These are phyloP conservation scores for Blumeria hordei DNA, from an alignment of 2,329 filamentous ascomycete species.

Conservation along the genomic window DNA sequence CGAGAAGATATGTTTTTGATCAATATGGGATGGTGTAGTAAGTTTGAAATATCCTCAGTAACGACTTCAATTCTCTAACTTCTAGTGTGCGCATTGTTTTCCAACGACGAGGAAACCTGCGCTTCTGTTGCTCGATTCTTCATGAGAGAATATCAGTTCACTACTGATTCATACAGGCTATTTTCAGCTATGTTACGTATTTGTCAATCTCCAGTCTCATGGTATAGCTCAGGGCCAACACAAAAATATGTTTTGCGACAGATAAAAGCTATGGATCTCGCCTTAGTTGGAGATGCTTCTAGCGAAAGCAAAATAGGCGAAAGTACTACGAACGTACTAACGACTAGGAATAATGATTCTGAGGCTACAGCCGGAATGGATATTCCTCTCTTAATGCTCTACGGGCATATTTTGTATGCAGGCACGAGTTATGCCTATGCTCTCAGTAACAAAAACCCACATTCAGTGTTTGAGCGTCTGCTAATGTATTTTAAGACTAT, in stretches of 20 bases:
- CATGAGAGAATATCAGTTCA: slow-evolving; percentile 58
- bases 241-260: slow-evolving; percentile 84
- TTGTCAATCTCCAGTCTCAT: slow-evolving; percentile 45
- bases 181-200: slow-evolving; percentile 58
- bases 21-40: slow-evolving; percentile 52
- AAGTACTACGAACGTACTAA: slow-evolving; percentile 18
- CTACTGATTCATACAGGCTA: slow-evolving; percentile 62
- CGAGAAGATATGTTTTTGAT: slow-evolving; percentile 45
- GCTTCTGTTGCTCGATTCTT: slow-evolving; percentile 55
- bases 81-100: slow-evolving; percentile 54
- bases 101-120: slow-evolving; percentile 56
- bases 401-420: slow-evolving; percentile 70
- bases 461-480: slow-evolving; percentile 1
- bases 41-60: slow-evolving; percentile 12
- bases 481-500: slow-evolving; percentile 31
- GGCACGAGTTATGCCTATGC: slow-evolving; percentile 67
- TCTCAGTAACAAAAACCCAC: slow-evolving; percentile 28
- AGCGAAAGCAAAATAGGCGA: slow-evolving; percentile 21
- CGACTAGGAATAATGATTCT: slow-evolving; percentile 11
- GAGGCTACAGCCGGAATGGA: slow-evolving; percentile 28
- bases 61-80: slow-evolving; percentile 3
- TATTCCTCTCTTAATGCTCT: slow-evolving; percentile 61
- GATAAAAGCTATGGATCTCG: slow-evolving; percentile 68
- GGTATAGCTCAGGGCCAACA: slow-evolving; percentile 57
- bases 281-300: slow-evolving; percentile 28